Evolutionary conservation across 1,284 basidiomycete species (phyloP).

Genomic region (Leccinum fuscescens): DNA sequence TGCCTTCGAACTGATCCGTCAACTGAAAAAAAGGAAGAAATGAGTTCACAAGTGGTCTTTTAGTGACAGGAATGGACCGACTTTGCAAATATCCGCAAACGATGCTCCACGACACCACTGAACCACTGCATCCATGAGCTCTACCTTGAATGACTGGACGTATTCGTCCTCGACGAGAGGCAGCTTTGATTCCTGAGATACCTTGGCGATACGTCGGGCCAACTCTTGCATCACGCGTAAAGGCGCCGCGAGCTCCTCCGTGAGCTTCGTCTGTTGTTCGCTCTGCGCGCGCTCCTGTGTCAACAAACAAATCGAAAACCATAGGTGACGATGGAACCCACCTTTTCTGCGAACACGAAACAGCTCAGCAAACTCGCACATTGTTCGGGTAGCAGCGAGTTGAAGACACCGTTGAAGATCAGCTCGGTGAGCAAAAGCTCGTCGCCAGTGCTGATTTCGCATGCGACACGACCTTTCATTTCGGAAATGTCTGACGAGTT

Average conservation of each 20-base stretch:
- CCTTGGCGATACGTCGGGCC: slow-evolving; percentile 91
- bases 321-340: slow-evolving; percentile 35
- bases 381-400: slow-evolving; percentile 85
- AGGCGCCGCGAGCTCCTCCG: slow-evolving; percentile 91
- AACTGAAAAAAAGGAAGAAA: slow-evolving; percentile 47
- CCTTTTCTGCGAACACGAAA: slow-evolving; percentile 98
- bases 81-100: slow-evolving; percentile 96
- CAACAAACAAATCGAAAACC: not conserved
- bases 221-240: slow-evolving; percentile 94
- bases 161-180: slow-evolving; percentile 92
- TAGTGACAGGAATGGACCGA: slow-evolving; percentile 33
- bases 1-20: slow-evolving; percentile 96
- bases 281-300: slow-evolving; percentile 51
- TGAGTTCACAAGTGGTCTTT: not conserved
- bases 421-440: slow-evolving; percentile 96
- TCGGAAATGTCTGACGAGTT: slow-evolving; percentile 90
- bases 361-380: slow-evolving; percentile 92
- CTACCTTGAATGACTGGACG: slow-evolving; percentile 94
- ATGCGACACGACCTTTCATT: slow-evolving; percentile 97
- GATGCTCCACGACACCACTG: slow-evolving; percentile 98
- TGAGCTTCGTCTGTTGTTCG: slow-evolving; percentile 82
- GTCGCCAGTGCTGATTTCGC: slow-evolving; percentile 97
- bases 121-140: slow-evolving; percentile 95
- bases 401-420: slow-evolving; percentile 97
- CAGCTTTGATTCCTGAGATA: slow-evolving; percentile 91